Base-by-base conservation (phyloP, 768 basidiomycete genomes). In the Rickenella mellea region DNA sequence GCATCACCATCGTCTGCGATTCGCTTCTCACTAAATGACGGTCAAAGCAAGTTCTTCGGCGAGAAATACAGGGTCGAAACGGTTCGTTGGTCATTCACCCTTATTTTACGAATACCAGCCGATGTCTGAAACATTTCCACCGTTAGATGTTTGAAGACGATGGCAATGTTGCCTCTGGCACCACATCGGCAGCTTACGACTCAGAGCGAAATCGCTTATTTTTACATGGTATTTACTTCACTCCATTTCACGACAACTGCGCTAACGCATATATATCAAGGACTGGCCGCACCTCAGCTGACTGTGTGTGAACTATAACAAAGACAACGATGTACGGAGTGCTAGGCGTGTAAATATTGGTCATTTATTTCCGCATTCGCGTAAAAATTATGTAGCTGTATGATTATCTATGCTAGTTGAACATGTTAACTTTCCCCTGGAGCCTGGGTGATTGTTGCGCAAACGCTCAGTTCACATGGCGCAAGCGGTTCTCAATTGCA, bases 141-240 rank as follows among this genome's bases (percentile, higher is more conserved):
- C 32, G 32, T 4, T 47, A 83, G 79, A 65, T 74, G 8, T 83
- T 86, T 44, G 78, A 83, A 55, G 80, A 86, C 55, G 65, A 77
- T 44, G 83, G 84, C 7, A 60, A 54, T 3, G 39, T 80, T 20
- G 71, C 73, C 9, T 73, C 73, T 12, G 76, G 70, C 6, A 61
- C 67, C 27, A 87, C 83, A 2, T 63, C 70, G 1, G 79, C 61
- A 2, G 76, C 65, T 12, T 71, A 78, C 49, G 79, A 82, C 51
- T 56, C 70, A 2, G 50, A 68, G 48, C 63, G 74, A 37, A 57
- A 61, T 15, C 64, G 51, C 27, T 51, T 85, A 15, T 85, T 73
- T 56, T 52, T 83, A 46, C 72, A 75, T 51, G 80, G 82, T 80
- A 54, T 43, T 68, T 50, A 12, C 33, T 37, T 14, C 8, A 14